phyloP scores from a whole-genome alignment of 192 early-diverging fungal species.

The Lunasporangiospora selenospora region DNA sequence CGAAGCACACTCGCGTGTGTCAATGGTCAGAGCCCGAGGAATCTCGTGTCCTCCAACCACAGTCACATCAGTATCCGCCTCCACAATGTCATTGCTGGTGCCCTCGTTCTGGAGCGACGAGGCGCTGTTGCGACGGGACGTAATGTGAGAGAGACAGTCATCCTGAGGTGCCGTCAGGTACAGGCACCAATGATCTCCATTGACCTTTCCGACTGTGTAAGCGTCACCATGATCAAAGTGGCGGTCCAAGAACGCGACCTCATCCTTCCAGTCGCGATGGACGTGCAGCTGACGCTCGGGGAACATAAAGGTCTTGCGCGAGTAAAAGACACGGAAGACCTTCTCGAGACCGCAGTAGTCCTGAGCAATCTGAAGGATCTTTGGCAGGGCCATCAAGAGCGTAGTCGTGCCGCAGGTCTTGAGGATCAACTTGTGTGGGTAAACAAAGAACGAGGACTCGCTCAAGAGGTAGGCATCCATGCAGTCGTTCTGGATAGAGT shows the following conservation, averaged over 20 bases:
- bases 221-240: conserved; percentile 77
- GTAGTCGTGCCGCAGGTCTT: conserved; percentile 99
- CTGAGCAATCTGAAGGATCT: conserved; percentile 84
- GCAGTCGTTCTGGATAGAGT: conserved; percentile 81
- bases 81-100: too few relatives aligned
- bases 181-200: conserved; percentile 96
- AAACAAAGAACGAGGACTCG: conserved; percentile 98
- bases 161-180: conserved; percentile 82
- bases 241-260: conserved; percentile 78
- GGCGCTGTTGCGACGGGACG: conserved; percentile 42
- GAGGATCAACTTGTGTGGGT: conserved; percentile 92
- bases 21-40: conserved; percentile 25
- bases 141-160: conserved; percentile 48
- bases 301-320: conserved; percentile 96
- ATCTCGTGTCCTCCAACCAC: conserved; percentile 24
- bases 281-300: conserved; percentile 88
- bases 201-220: conserved; percentile 93
- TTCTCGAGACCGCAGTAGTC: conserved; percentile 66
- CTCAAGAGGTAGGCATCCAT: conserved; percentile 94
- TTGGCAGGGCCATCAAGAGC: conserved; percentile 85
- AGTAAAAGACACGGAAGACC: conserved; percentile 91
- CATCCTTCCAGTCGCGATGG: conserved; percentile 92
- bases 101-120: conserved; percentile 8
- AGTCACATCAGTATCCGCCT: too few relatives aligned
- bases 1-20: conserved; percentile 10